Evolutionary conservation across 108 stramenopile genomes (phyloP).

Genomic region (Pseudonitzschia delicatissima): DNA sequence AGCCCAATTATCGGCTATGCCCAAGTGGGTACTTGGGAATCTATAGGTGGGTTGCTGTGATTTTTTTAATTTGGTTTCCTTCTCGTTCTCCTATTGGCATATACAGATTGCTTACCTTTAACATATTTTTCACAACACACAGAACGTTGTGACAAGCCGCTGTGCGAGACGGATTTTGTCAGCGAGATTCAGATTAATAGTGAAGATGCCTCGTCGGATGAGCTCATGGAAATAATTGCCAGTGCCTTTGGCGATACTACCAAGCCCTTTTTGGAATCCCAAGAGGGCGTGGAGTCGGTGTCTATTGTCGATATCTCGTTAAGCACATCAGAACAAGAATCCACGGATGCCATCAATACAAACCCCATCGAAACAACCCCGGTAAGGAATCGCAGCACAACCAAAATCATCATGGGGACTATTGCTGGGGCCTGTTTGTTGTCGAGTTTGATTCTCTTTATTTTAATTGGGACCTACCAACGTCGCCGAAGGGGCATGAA

Average conservation of each 20-base stretch:
- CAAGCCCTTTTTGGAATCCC: background rate
- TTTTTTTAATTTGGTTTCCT: background rate
- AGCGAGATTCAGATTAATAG: background rate
- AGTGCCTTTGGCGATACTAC: background rate
- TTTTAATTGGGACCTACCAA: background rate
- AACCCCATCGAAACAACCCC: background rate
- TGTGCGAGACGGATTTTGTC: background rate
- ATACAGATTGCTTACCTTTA: background rate
- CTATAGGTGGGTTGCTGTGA: background rate
- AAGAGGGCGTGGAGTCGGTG: background rate
- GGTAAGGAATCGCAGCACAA: background rate
- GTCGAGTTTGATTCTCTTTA: background rate
- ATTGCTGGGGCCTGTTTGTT: background rate
- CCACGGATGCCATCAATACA: background rate
- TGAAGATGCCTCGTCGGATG: background rate
- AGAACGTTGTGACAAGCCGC: background rate
- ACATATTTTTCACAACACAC: background rate
- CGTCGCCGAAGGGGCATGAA: background rate
- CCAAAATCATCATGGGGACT: background rate
- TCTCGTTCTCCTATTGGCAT: background rate
- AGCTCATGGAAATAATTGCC: background rate
- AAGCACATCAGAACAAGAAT: background rate
- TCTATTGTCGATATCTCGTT: background rate
- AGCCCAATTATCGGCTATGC: no score
- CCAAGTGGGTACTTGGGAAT: background rate